Conservation (phyloP, 2,329 filamentous ascomycete genomes). For the Metarhizium album region DNA sequence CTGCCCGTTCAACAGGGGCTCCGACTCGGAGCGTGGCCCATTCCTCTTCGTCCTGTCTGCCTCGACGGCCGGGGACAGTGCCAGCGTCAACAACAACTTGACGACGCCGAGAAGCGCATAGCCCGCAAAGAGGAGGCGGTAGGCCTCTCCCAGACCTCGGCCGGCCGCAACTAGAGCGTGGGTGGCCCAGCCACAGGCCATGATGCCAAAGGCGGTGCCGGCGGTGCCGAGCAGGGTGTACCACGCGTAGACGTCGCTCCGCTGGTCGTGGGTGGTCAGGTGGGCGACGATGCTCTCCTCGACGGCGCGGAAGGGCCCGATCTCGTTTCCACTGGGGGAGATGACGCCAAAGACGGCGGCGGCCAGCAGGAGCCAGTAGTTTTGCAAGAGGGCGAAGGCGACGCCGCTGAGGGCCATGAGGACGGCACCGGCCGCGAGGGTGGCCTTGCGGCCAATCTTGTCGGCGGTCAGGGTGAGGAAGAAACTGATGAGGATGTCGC, state of each 20-base stretch:
- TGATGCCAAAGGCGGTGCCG: conserved; percentile 49
- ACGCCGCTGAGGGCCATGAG: conserved; percentile 46
- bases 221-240: conserved; percentile 47
- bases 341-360: conserved; percentile 53
- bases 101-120: conserved; percentile 47
- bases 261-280: conserved; percentile 31
- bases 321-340: conserved; percentile 54
- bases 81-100: conserved; percentile 42
- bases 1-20: conserved; percentile 15
- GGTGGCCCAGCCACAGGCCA: conserved; percentile 49
- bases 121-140: conserved; percentile 43
- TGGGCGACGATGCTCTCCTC: conserved; percentile 52
- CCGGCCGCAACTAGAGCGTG: conserved; percentile 30
- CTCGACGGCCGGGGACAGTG: conserved; percentile 37
- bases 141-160: conserved; percentile 37
- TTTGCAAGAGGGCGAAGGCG: conserved; percentile 39
- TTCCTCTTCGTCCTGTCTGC: conserved; percentile 11
- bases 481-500: conserved; percentile 49
- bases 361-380: conserved; percentile 47
- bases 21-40: conserved; percentile 8
- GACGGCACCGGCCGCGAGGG: conserved; percentile 42
- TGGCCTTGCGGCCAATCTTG: conserved; percentile 39
- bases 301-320: conserved; percentile 51
- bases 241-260: conserved; percentile 52
- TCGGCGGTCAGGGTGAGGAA: conserved; percentile 49